These are phyloP conservation scores for Erigeron philadelphicus DNA, from an alignment of 140 eudicot species.

Conservation along the genomic window DNA sequence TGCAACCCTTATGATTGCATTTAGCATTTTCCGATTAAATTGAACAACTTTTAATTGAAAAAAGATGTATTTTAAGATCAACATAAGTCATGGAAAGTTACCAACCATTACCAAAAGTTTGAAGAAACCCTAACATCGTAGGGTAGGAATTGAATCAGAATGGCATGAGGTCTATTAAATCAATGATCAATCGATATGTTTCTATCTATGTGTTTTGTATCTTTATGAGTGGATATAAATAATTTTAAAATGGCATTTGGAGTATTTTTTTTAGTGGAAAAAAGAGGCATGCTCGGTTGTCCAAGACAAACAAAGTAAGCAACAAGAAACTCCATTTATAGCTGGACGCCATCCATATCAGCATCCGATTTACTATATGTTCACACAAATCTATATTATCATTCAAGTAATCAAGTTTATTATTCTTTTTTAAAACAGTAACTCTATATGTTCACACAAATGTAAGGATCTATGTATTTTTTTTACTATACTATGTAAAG, in stretches of 20 bases:
- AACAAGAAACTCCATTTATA: conserved; percentile 20
- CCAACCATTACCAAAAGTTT: conserved; percentile 1
- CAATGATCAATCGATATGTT: not conserved
- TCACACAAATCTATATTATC: not conserved
- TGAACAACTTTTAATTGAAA: too few species aligned
- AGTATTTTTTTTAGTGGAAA: conserved; percentile 20
- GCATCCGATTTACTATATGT: conserved; percentile 5
- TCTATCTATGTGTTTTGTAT: not conserved
- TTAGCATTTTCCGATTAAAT: too few species aligned
- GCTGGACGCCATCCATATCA: conserved; percentile 31
- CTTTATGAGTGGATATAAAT: conserved; percentile 25
- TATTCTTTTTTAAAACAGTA: too few species aligned
- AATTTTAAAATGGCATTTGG: conserved; percentile 21
- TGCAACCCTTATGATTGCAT: too few species aligned
- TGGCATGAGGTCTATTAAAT: conserved; percentile 7
- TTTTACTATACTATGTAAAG: too few species aligned
- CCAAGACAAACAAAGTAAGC: conserved; percentile 27
- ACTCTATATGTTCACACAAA: too few species aligned
- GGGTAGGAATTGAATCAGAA: conserved; percentile 24
- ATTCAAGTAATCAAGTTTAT: too few species aligned
- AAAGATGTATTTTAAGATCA: not conserved
- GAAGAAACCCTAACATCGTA: conserved; percentile 14
- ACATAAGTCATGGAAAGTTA: not conserved
- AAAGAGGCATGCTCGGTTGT: conserved; percentile 31
- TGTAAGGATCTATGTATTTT: too few species aligned